These are phyloP conservation scores for Thalia dealbata DNA, from an alignment of 176 grass and related monocot species.

Conservation along the genomic window DNA sequence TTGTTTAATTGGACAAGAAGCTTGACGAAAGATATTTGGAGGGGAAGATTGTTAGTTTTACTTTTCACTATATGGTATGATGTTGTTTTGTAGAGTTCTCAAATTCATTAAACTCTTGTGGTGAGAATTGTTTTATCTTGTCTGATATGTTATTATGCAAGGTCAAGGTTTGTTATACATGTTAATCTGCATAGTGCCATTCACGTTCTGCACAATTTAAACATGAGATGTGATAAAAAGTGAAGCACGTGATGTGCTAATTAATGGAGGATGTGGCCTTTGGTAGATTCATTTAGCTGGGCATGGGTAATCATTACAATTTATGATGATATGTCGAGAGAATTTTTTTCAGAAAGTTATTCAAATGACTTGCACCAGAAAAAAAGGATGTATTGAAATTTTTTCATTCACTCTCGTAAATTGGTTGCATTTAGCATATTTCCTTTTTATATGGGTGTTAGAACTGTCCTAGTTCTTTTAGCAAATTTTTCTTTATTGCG, in stretches of 20 bases:
- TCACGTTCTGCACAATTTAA: neutral
- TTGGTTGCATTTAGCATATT: too few species aligned
- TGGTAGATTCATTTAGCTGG: too few species aligned
- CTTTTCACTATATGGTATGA: neutral
- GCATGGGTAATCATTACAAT: too few species aligned
- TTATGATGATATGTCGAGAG: neutral
- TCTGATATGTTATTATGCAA: neutral
- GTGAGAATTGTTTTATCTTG: neutral
- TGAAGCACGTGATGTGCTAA: too few species aligned
- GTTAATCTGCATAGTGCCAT: neutral
- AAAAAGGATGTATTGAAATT: neutral
- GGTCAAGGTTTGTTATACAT: neutral
- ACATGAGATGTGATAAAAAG: too few species aligned
- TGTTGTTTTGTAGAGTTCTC: neutral
- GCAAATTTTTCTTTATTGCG: neutral
- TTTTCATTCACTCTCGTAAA: too few species aligned
- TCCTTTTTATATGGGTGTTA: neutral
- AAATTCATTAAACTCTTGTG: neutral
- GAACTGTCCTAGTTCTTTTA: neutral
- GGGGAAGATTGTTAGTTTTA: neutral
- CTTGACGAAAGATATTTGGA: neutral
- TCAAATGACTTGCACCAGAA: neutral
- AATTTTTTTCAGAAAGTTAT: neutral
- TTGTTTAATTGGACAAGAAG: neutral
- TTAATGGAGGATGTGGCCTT: too few species aligned